A percentile compares a stretch with the other conserved stretches of the same genome.
Conservation (phyloP, 345 rosid genomes). For the Eucalyptus curtisii region DNA sequence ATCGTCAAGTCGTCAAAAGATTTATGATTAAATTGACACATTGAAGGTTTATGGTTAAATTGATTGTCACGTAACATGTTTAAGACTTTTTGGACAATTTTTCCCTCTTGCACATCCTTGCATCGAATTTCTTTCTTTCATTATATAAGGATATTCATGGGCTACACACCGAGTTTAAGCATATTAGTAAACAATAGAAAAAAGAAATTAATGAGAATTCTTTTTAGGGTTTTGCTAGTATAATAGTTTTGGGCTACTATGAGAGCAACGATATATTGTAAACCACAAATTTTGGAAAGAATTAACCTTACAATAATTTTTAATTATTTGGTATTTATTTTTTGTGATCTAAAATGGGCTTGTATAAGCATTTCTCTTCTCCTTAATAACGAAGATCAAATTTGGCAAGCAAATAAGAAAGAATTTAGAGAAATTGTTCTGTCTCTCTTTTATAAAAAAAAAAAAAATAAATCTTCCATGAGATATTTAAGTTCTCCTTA, state of each 20-base stretch:
- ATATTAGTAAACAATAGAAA: not conserved
- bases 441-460: not conserved
- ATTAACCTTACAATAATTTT: not conserved
- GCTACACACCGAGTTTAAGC: not conserved
- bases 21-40: too few species aligned
- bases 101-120: not conserved
- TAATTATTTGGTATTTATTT: too few species aligned
- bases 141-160: not conserved
- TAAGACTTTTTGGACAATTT: too few species aligned
- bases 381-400: not conserved
- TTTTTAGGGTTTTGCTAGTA: not conserved
- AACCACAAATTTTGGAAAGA: too few species aligned
- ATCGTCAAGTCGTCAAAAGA: too few species aligned
- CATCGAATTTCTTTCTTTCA: not conserved
- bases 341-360: not conserved
- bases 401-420: not conserved
- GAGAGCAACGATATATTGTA: fast-evolving
- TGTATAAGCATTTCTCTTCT: not conserved
- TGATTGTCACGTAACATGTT: fast-evolving
- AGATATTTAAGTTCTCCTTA: not conserved
- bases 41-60: not conserved
- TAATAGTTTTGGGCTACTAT: not conserved
- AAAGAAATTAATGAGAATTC: not conserved
- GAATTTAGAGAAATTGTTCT: not conserved
- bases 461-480: not conserved